Evolutionary conservation across 2,329 filamentous ascomycete genomes (phyloP).

Genomic region (Fusarium phyllophilum): DNA sequence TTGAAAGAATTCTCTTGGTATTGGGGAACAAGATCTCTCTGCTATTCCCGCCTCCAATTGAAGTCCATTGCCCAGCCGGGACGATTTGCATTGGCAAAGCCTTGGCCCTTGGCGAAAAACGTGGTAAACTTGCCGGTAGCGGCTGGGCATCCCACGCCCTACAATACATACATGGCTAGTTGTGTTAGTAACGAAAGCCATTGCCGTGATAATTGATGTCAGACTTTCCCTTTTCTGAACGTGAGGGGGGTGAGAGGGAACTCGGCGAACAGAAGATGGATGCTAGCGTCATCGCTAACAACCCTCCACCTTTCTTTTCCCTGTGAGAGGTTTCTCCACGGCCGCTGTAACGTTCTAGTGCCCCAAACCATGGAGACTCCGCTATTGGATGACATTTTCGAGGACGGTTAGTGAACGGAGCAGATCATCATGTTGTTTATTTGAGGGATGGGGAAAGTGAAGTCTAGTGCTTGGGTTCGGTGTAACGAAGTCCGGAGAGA

Average conservation of each 20-base stretch:
- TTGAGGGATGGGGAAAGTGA: background rate
- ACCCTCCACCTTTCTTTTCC: background rate
- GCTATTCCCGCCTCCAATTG: slow-evolving; percentile 41
- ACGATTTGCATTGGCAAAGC: slow-evolving; percentile 19
- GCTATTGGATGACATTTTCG: slow-evolving; percentile 20
- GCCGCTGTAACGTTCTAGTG: slow-evolving; percentile 15
- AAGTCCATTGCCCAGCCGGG: slow-evolving; percentile 19
- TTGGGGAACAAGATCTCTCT: slow-evolving; percentile 11
- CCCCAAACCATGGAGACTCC: slow-evolving; percentile 11
- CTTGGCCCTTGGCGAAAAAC: slow-evolving; percentile 34
- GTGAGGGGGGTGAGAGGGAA: background rate
- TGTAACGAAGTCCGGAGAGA: slow-evolving; percentile 22
- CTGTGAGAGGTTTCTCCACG: slow-evolving; percentile 10
- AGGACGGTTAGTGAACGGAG: background rate
- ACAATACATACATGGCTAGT: background rate
- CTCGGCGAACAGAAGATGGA: slow-evolving; percentile 18
- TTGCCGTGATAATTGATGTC: background rate
- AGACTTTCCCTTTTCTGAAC: background rate
- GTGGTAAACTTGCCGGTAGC: slow-evolving; percentile 16
- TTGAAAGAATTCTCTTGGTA: background rate
- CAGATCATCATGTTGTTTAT: background rate
- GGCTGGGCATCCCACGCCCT: slow-evolving; percentile 18
- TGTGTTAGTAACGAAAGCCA: background rate
- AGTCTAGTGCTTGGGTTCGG: slow-evolving; percentile 10
- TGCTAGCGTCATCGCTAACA: background rate